A percentile compares a stretch with the other conserved stretches of the same genome.
phyloP scores from a whole-genome alignment of 805 yeast species.

The Metschnikowia amazonensis region DNA sequence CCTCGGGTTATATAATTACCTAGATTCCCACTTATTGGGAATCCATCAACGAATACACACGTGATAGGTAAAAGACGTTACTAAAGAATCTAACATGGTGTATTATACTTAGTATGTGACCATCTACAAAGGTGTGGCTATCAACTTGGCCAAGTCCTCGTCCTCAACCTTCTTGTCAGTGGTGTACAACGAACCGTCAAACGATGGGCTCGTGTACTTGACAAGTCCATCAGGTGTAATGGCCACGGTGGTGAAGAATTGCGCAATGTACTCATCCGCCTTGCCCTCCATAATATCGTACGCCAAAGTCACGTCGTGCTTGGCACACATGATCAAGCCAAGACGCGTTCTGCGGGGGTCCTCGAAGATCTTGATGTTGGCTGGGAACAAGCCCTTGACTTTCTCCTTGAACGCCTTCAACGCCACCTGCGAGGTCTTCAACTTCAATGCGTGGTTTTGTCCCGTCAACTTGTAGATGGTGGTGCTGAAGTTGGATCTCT shows the following conservation, averaged over 20 bases:
- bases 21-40: no score
- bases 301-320: conserved; percentile 62
- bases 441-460: conserved; percentile 60
- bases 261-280: conserved; percentile 63
- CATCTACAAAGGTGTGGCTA: conserved; percentile 16
- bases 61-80: no score
- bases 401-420: conserved; percentile 65
- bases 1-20: no score
- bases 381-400: conserved; percentile 61
- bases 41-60: no score
- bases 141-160: conserved; percentile 35
- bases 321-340: conserved; percentile 69
- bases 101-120: no score
- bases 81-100: no score
- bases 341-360: conserved; percentile 70
- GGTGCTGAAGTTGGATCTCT: conserved; percentile 55
- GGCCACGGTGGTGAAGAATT: conserved; percentile 71
- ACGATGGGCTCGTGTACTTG: conserved; percentile 55
- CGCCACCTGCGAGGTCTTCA: conserved; percentile 65
- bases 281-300: conserved; percentile 68
- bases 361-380: conserved; percentile 58
- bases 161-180: conserved; percentile 54
- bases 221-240: conserved; percentile 69
- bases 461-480: conserved; percentile 72
- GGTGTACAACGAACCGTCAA: conserved; percentile 46